Evolutionary conservation across 177 flowering plant genomes (phyloP), one percentile per base, ranked within the genome.

Genomic region (Vitis hybrid): DNA sequence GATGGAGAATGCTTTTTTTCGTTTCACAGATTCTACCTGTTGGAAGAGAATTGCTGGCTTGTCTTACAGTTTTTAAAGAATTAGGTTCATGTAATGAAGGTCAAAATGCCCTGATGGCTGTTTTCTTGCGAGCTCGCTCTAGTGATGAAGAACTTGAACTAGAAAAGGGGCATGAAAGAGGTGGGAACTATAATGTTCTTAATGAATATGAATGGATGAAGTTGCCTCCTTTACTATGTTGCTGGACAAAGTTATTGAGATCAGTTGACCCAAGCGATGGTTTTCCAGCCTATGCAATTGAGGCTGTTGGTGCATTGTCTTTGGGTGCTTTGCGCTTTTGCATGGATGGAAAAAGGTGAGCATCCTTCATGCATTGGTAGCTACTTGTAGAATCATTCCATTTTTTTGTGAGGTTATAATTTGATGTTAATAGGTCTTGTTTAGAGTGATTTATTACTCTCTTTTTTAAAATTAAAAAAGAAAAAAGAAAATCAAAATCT

Each of bases 31-130:
- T 84, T 60, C 84, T 96, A 55, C 98, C 95, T 10, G 86, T 89
- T 82, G 99, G 97, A 78, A 85, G 75, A 73, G 98, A 93, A 69
- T 75, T 96, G 67, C 69, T 83, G 18, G 86, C 84, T 51, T 92
- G 97, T 83, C 79, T 96, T 66, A 65, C 75, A 31, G 82, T 86
- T 49, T 88, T 96, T 57, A 86, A 79, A 83, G 90, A 79, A 56
- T 71, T 90, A 49, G 82, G 81, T 69, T 84, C 83, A 60, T 80
- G 77, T 67, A 57, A 55, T 75, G 89, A 84, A 81, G 94, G 97
- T 70, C 86, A 67, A 76, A 72, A 64, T 67, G 92, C 90, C 65
- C 74, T 92, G 60, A 56, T 74, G 16, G 75, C 87, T n/a, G 64
- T 77, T 65, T 73, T 76, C n/a, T 18, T 11, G 69, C 74, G 61